These are phyloP conservation scores for Syzygium malaccense DNA, from an alignment of 441 rosid genomes.

Conservation along the genomic window DNA sequence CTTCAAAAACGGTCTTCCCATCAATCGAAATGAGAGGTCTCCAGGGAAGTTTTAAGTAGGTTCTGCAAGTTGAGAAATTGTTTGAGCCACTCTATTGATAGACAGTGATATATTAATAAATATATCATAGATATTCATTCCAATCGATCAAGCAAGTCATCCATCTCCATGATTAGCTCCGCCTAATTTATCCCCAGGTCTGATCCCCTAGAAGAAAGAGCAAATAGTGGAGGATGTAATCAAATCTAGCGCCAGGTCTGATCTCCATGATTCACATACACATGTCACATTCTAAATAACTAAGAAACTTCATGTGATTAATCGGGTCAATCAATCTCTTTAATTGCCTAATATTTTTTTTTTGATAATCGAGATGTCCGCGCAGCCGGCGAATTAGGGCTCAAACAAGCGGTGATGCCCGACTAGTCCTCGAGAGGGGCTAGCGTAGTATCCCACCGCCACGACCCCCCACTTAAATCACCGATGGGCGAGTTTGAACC, in stretches of 20 bases:
- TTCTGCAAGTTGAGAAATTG: constrained; percentile 37
- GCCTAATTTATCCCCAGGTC: background rate
- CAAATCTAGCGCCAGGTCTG: too few species aligned
- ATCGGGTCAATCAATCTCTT: background rate
- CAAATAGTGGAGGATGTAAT: background rate
- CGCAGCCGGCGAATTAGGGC: too few species aligned
- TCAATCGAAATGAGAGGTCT: constrained; percentile 60
- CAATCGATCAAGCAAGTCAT: background rate
- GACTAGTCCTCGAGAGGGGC: too few species aligned
- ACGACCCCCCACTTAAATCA: too few species aligned
- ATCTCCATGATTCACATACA: too few species aligned
- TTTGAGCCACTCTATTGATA: background rate
- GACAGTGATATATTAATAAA: background rate
- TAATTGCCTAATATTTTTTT: background rate
- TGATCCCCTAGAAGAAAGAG: background rate
- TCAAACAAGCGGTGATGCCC: too few species aligned
- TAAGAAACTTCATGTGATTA: background rate
- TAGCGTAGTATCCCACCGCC: too few species aligned
- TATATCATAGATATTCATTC: background rate
- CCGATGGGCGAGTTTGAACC: too few species aligned
- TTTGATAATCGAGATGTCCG: too few species aligned
- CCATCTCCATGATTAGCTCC: background rate
- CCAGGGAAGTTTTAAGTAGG: constrained; percentile 80
- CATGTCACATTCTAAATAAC: accelerated
- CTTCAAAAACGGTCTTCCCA: constrained; percentile 66